phyloP scores from a whole-genome alignment of 768 basidiomycete species.

The Hypholoma sublateritium region DNA sequence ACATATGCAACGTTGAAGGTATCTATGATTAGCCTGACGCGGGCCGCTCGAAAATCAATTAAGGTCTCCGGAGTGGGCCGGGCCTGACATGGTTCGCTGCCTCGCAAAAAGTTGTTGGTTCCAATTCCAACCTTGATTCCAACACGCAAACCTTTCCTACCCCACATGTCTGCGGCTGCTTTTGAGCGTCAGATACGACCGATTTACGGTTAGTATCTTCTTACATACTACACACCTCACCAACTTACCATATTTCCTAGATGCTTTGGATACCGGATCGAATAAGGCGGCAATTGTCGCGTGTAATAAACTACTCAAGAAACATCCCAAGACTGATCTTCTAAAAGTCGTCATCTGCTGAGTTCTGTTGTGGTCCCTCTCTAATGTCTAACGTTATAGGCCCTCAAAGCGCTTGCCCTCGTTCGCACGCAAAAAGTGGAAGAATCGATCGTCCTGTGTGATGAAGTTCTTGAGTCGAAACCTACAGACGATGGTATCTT shows the following conservation, averaged over 20 bases:
- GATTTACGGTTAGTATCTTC: conserved; percentile 65
- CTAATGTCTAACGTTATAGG: conserved; percentile 36
- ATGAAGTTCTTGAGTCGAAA: conserved; percentile 74
- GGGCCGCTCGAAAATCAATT: background rate
- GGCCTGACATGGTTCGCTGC: background rate
- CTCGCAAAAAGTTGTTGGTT: background rate
- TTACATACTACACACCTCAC: background rate
- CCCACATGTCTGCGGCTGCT: conserved; percentile 48
- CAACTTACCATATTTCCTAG: conserved; percentile 34
- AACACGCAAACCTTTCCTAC: background rate
- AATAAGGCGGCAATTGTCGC: conserved; percentile 84
- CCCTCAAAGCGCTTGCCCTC: conserved; percentile 82
- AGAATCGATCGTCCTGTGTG: conserved; percentile 74
- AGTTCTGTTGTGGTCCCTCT: conserved; percentile 3
- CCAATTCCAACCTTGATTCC: background rate
- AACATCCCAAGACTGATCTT: conserved; percentile 72
- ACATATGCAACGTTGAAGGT: background rate
- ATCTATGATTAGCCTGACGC: background rate
- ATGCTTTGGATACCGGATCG: conserved; percentile 83
- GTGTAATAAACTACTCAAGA: conserved; percentile 88
- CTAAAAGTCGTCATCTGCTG: conserved; percentile 50
- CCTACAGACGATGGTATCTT: conserved; percentile 74
- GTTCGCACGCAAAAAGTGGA: conserved; percentile 85
- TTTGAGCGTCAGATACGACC: conserved; percentile 83
- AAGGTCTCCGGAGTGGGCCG: conserved; percentile 8